A percentile compares a stretch with the other conserved stretches of the same genome.
phyloP scores from a whole-genome alignment of 768 basidiomycete genomes.

The Leccinum variicolor region DNA sequence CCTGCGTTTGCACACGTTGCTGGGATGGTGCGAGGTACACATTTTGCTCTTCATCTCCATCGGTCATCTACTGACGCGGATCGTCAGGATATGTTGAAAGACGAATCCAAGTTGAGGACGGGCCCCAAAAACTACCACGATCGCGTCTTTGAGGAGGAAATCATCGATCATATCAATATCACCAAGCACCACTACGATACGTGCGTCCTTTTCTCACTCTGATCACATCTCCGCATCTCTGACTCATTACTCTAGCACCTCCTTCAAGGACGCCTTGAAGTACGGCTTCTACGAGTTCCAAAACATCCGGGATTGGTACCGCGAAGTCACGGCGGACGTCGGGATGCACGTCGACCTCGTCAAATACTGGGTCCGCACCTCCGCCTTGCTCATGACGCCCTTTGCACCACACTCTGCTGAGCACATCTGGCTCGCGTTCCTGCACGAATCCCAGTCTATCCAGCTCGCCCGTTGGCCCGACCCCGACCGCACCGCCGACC shows the following conservation, averaged over 20 bases:
- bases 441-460: slow-evolving; percentile 71
- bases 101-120: slow-evolving; percentile 64
- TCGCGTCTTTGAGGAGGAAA: slow-evolving; percentile 85
- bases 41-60: not conserved
- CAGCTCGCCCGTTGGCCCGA: slow-evolving; percentile 86
- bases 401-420: slow-evolving; percentile 94
- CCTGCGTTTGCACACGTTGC: slow-evolving; percentile 83
- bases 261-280: slow-evolving; percentile 95
- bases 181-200: slow-evolving; percentile 78
- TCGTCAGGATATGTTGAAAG: slow-evolving; percentile 73
- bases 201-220: slow-evolving; percentile 46
- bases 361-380: slow-evolving; percentile 75
- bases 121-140: slow-evolving; percentile 83
- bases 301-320: slow-evolving; percentile 91
- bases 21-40: slow-evolving; percentile 89
- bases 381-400: slow-evolving; percentile 79
- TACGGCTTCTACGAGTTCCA: slow-evolving; percentile 96
- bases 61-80: not conserved
- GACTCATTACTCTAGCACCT: slow-evolving; percentile 51
- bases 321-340: slow-evolving; percentile 81
- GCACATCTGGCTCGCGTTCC: slow-evolving; percentile 77
- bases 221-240: not conserved
- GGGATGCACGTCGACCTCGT: slow-evolving; percentile 93
- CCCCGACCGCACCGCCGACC: slow-evolving; percentile 56
- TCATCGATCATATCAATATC: slow-evolving; percentile 79